Conservation (phyloP, 352 stramenopile species). For the Thalassiosira delicatula region DNA sequence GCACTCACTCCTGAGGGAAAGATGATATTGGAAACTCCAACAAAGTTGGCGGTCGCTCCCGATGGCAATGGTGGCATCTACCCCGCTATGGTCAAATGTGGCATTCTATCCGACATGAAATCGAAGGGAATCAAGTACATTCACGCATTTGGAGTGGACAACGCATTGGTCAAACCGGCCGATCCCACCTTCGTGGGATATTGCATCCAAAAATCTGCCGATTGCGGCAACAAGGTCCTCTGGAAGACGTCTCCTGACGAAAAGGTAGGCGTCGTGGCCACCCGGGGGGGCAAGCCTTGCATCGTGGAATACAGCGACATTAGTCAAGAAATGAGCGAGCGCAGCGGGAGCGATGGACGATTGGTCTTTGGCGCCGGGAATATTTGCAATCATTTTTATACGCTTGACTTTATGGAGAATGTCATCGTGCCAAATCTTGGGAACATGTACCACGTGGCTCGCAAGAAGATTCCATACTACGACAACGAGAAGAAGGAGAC, state of each 20-base stretch:
- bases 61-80: slow-evolving; percentile 99
- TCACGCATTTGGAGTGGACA: slow-evolving; percentile 98
- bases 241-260: slow-evolving; percentile 93
- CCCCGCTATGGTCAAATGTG: slow-evolving; percentile 89
- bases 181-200: slow-evolving; percentile 97
- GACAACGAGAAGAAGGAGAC: slow-evolving; percentile 85
- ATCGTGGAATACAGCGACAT: slow-evolving; percentile 99
- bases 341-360: slow-evolving; percentile 82
- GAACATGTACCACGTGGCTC: slow-evolving; percentile 94
- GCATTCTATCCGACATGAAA: slow-evolving; percentile 89
- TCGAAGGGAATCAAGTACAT: slow-evolving; percentile 90
- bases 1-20: slow-evolving; percentile 94
- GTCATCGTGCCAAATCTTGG: slow-evolving; percentile 87
- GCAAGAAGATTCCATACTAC: slow-evolving; percentile 96
- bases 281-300: slow-evolving; percentile 71
- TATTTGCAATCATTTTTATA: slow-evolving; percentile 99
- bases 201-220: slow-evolving; percentile 90
- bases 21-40: slow-evolving; percentile 91
- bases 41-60: slow-evolving; percentile 89
- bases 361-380: slow-evolving; percentile 95
- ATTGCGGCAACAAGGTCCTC: slow-evolving; percentile 97
- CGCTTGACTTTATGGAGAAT: slow-evolving; percentile 87
- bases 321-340: slow-evolving; percentile 84
- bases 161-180: slow-evolving; percentile 93
- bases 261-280: slow-evolving; percentile 86